A percentile compares a stretch with the other conserved stretches of the same genome.
Evolutionary conservation across 2,329 filamentous ascomycete species (phyloP).

Genomic region (Pestalotiopsis fici): DNA sequence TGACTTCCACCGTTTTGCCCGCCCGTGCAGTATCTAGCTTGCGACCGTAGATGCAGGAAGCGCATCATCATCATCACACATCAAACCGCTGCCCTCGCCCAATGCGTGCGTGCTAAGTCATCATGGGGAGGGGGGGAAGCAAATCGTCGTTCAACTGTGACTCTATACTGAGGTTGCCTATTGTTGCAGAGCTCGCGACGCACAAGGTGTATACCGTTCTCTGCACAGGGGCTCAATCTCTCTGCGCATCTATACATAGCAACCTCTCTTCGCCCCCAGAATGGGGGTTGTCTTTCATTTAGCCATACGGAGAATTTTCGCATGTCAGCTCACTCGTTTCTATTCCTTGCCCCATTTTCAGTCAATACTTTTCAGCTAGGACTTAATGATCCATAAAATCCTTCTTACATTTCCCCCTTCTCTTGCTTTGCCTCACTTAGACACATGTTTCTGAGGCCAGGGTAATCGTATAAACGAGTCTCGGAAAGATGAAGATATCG

Average conservation of each 20-base stretch:
- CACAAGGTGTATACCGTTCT: slow-evolving; percentile 18
- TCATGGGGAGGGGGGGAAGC: slow-evolving; percentile 6
- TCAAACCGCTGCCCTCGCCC: slow-evolving; percentile 6
- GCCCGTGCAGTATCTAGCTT: background rate
- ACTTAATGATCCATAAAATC: background rate
- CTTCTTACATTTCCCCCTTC: background rate
- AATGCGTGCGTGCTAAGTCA: background rate
- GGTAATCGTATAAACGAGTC: background rate
- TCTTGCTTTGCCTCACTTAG: slow-evolving; percentile 9
- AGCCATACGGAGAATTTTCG: slow-evolving; percentile 16
- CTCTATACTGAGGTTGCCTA: background rate
- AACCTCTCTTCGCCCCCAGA: background rate
- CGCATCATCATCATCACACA: slow-evolving; percentile 11
- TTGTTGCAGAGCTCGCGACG: background rate
- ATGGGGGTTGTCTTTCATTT: slow-evolving; percentile 7
- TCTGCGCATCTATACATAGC: background rate
- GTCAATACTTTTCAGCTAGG: slow-evolving; percentile 11
- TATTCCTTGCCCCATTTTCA: background rate
- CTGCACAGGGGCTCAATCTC: background rate
- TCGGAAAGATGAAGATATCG: background rate
- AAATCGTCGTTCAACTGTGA: slow-evolving; percentile 18
- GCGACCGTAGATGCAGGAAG: slow-evolving; percentile 6
- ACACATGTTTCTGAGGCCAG: slow-evolving; percentile 15
- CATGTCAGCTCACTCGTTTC: slow-evolving; percentile 23
- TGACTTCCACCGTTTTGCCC: slow-evolving; percentile 20